Base-by-base conservation (phyloP, 495 filamentous ascomycete genomes). In the Trichoderma parareesei region DNA sequence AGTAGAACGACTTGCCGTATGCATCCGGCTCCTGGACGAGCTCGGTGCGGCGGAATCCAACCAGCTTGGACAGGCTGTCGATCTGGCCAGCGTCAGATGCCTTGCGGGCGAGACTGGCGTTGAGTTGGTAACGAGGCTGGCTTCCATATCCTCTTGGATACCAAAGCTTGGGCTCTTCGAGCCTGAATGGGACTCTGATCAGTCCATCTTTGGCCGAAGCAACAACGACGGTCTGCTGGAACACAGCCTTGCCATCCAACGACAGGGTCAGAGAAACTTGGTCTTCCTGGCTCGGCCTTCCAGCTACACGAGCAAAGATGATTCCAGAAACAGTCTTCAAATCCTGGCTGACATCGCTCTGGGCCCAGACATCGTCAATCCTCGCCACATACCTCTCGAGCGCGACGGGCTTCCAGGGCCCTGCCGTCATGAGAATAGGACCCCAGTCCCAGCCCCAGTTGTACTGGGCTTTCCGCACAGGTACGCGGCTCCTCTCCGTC, bases 361-460 rank as follows among this genome's bases (percentile, higher is more conserved):
- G 73, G 42, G 82, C 72, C 57, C 76, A 81, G 4, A 90, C 70
- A 67, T 87, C 82, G 2, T 80, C 73, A 44, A 92, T 79, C 7
- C 83, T 78, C 0, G 76, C 73, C 16, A 72, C 73, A 68, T 87
- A 91, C 0, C 81, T 78, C 70, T 92, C 88, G 16, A 92, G 72
- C 2, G 71, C 75, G 9, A 91, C 78, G 3, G 85, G 83, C 64
- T 83, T 82, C 89, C 89, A 92, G n/a, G 88, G 88, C 5, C 90
- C 90, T 48, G 83, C 87, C 10, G 87, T 89, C 71, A 89, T 76
- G 38, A 92, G 68, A 11, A 85, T 81, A 38, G 90, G 89, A 11
- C 90, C 90, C 90, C 89, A 91, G 68, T 93, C 89, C 90, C 90
- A 93, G 43, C 90, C 90, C 78, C 72, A 78, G 67, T 73, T 71